Evolutionary conservation across 1,284 basidiomycete genomes (phyloP).

Genomic region (Mycosarcoma mackinlayi): DNA sequence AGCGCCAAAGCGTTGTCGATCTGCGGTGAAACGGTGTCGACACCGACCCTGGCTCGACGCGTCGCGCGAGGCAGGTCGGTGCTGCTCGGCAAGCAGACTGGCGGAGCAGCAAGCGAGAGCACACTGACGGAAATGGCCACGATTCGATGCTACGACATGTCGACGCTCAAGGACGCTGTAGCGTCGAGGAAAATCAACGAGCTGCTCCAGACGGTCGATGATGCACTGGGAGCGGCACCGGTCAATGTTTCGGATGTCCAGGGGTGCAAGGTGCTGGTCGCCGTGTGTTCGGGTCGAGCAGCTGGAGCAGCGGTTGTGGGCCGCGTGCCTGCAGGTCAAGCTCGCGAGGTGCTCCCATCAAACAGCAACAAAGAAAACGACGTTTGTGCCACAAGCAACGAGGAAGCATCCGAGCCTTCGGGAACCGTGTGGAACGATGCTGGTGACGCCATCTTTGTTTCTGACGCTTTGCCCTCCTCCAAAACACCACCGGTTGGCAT

Average conservation of each 20-base stretch:
- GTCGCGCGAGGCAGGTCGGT: constrained; percentile 10
- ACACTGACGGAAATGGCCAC: constrained; percentile 12
- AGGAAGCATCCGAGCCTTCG: constrained; percentile 2
- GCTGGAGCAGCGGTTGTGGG: constrained; percentile 51
- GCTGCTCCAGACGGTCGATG: constrained; percentile 50
- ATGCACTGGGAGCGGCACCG: constrained; percentile 53
- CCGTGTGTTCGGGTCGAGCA: constrained; percentile 42
- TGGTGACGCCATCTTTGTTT: constrained; percentile 51
- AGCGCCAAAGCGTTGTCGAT: constrained; percentile 34
- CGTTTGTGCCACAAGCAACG: neutral
- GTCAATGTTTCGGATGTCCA: constrained; percentile 24
- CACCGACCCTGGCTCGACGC: constrained; percentile 11
- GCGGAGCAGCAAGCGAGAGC: constrained; percentile 1
- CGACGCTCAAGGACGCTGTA: constrained; percentile 30
- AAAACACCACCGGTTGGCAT: constrained; percentile 53
- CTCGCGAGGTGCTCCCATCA: constrained; percentile 42
- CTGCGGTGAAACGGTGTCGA: constrained; percentile 34
- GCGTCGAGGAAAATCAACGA: constrained; percentile 36
- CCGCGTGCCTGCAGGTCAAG: constrained; percentile 31
- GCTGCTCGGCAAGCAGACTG: constrained; percentile 17
- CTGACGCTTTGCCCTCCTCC: constrained; percentile 34
- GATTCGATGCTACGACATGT: constrained; percentile 49
- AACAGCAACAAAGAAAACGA: constrained; percentile 36
- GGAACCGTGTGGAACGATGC: constrained; percentile 43
- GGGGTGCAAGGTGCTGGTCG: constrained; percentile 50